Conservation (phyloP, 768 basidiomycete genomes). For the Coprinopsis sp. region DNA sequence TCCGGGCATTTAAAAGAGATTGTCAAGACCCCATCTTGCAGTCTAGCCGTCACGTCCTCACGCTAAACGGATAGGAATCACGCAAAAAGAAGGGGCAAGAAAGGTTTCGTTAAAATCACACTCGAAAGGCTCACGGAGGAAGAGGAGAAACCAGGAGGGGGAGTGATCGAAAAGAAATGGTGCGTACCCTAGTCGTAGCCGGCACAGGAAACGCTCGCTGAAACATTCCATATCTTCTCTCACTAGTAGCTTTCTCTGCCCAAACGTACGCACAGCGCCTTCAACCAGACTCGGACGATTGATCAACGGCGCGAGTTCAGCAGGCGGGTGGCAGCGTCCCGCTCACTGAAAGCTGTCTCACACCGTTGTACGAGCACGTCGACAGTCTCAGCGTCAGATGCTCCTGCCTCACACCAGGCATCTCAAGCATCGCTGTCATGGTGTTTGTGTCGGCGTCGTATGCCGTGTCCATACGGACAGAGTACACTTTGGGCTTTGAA, state of each 20-base stretch:
- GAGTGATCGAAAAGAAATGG: constrained; percentile 14
- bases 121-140: neutral
- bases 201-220: constrained; percentile 51
- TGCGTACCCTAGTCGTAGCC: constrained; percentile 49
- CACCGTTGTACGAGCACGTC: constrained; percentile 56
- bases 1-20: constrained; percentile 12
- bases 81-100: constrained; percentile 9
- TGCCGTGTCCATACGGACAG: constrained; percentile 58
- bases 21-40: constrained; percentile 14
- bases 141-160: constrained; percentile 11
- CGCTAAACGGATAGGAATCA: constrained; percentile 8
- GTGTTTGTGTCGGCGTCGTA: constrained; percentile 47
- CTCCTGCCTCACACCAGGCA: constrained; percentile 59
- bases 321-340: constrained; percentile 41
- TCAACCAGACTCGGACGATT: neutral
- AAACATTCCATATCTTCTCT: constrained; percentile 52
- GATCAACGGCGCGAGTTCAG: constrained; percentile 22
- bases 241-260: constrained; percentile 14
- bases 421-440: constrained; percentile 59
- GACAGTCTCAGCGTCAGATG: constrained; percentile 58
- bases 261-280: constrained; percentile 3
- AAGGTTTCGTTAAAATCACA: constrained; percentile 9
- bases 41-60: constrained; percentile 12
- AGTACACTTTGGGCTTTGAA: constrained; percentile 19
- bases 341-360: constrained; percentile 55